phyloP scores from a whole-genome alignment of 2,329 filamentous ascomycete species.

The Aspergillus floridensis region DNA sequence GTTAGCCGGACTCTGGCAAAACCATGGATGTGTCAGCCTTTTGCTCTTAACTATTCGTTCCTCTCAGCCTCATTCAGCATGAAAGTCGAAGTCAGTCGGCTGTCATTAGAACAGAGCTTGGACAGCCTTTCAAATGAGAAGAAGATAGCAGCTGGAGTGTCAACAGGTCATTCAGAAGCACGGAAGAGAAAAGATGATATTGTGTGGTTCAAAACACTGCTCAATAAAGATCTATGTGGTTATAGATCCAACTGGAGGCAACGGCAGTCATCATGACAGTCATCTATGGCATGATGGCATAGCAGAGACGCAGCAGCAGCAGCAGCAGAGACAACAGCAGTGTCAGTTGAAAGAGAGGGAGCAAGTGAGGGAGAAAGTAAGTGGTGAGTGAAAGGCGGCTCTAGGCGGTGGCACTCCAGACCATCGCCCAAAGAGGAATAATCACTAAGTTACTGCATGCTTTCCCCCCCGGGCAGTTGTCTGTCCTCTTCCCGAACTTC shows the following conservation, averaged over 20 bases:
- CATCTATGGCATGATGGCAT: no score
- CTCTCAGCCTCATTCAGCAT: neutral
- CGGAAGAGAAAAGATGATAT: no score
- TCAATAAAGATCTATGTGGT: no score
- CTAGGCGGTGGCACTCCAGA: conserved; percentile 9
- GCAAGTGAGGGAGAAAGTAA: neutral
- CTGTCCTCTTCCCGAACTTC: conserved; percentile 14
- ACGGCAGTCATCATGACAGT: no score
- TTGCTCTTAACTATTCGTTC: neutral
- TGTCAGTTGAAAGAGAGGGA: neutral
- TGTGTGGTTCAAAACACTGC: no score
- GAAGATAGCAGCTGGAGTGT: no score
- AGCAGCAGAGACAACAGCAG: no score
- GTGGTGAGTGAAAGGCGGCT: neutral
- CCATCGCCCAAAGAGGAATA: conserved; percentile 14
- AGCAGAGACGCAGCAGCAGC: no score
- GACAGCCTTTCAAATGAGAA: no score
- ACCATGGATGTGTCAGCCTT: neutral
- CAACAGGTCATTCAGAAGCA: no score
- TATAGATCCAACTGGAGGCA: no score
- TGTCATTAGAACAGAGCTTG: no score
- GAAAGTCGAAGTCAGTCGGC: neutral
- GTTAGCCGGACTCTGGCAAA: neutral
- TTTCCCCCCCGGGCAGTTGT: conserved; percentile 14
- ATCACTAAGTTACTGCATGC: neutral